A percentile compares a stretch with the other conserved stretches of the same genome.
Conservation (phyloP, 768 basidiomycete genomes). For the Tylopilus rubrobrunneus region DNA sequence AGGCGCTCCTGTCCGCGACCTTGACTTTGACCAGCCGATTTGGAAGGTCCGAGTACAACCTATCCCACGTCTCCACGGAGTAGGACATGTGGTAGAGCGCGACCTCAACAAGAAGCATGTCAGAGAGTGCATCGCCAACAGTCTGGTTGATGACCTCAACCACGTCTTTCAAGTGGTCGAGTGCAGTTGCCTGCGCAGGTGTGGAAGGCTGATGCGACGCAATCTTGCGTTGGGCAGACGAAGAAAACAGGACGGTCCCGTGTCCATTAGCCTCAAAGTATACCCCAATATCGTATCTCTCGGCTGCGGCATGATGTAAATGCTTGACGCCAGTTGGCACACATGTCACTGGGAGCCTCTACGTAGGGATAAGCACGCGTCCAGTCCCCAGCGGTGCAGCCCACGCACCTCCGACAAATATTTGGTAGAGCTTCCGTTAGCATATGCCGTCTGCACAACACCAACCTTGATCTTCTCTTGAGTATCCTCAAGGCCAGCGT, state of each 20-base stretch:
- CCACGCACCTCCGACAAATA: conserved; percentile 73
- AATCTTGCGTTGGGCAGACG: conserved; percentile 60
- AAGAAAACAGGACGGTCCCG: conserved; percentile 94
- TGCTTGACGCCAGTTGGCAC: conserved; percentile 97
- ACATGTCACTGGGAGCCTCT: conserved; percentile 93
- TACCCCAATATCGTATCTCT: conserved; percentile 89
- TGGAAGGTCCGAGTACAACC: conserved; percentile 87
- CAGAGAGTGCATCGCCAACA: conserved; percentile 94
- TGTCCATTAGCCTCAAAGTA: conserved; percentile 99
- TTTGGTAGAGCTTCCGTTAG: conserved; percentile 94
- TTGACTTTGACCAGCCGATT: conserved; percentile 93
- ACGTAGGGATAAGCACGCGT: conserved; percentile 7
- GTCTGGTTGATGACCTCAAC: conserved; percentile 93
- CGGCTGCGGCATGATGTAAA: conserved; percentile 94
- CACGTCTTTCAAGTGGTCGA: conserved; percentile 73
- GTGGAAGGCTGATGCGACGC: conserved; percentile 66
- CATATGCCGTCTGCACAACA: conserved; percentile 97
- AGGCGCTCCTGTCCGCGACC: conserved; percentile 78
- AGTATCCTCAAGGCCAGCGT: conserved; percentile 70
- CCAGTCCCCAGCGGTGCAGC: not conserved
- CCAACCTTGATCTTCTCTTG: conserved; percentile 69
- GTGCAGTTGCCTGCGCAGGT: conserved; percentile 76
- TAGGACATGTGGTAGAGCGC: conserved; percentile 89
- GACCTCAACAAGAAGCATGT: conserved; percentile 91
- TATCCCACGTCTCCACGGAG: conserved; percentile 84